Conservation (phyloP, 345 rosid genomes). For the Combretum micranthum region DNA sequence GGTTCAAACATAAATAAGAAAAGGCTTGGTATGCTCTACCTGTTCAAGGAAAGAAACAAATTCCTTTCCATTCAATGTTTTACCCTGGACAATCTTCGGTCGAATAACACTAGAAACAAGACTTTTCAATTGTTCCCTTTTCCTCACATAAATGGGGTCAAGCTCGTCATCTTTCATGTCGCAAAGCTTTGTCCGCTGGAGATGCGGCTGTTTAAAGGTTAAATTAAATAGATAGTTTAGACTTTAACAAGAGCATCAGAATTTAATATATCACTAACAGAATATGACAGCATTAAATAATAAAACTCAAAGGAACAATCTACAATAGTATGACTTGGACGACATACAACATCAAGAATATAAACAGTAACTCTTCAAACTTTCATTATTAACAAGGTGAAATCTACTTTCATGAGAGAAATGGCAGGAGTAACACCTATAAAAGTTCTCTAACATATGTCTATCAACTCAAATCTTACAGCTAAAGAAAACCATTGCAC, state of each 20-base stretch:
- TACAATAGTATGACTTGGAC: too few relatives aligned
- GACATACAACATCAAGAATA: too few relatives aligned
- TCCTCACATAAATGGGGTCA: slow-evolving; percentile 73
- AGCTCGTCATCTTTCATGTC: slow-evolving; percentile 91
- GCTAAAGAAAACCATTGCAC: too few relatives aligned
- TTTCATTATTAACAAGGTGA: too few relatives aligned
- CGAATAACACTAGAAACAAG: slow-evolving; percentile 69
- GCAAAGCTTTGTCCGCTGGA: slow-evolving; percentile 92
- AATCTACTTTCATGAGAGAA: too few relatives aligned
- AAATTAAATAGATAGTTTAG: slow-evolving; percentile 12
- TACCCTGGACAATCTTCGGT: slow-evolving; percentile 96
- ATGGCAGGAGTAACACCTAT: too few relatives aligned
- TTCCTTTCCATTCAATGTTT: slow-evolving; percentile 76
- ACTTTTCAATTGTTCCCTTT: slow-evolving; percentile 72
- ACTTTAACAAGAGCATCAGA: background rate
- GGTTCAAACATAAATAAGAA: background rate
- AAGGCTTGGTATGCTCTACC: slow-evolving; percentile 31
- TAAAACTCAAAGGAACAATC: too few relatives aligned
- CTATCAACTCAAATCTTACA: too few relatives aligned
- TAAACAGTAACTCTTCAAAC: too few relatives aligned
- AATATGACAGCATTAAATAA: too few relatives aligned
- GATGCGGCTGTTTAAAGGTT: slow-evolving; percentile 60
- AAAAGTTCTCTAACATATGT: too few relatives aligned
- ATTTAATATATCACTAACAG: too few relatives aligned
- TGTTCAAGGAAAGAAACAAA: slow-evolving; percentile 87